Evolutionary conservation across 2,329 filamentous ascomycete species (phyloP), one percentile per base, ranked within the genome.

Genomic region (Ramularia endophylla): DNA sequence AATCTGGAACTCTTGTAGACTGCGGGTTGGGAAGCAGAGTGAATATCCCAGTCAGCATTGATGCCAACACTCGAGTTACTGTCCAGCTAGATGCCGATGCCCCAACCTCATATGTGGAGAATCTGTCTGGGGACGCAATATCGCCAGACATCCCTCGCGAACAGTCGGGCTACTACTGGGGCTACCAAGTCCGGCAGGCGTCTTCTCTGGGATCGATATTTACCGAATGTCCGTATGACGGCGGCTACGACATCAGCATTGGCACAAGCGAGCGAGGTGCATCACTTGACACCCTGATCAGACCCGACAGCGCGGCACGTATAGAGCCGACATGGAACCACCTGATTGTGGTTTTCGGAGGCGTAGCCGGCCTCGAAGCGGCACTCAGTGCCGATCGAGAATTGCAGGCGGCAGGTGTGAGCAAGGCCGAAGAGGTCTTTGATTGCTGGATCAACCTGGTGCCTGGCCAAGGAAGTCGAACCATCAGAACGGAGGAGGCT

Each of bases 101-200:
- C 50, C 16, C 50, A 54, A 19, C 50, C 48, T 3, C 44, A 51
- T 30, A 40, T 13, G 38, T 42, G 27, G 36, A 31, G 30, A 38
- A 41, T 8, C 41, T 44, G n/a, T 27, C 33, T 11, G 46, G 43
- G 15, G 32, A 41, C 20, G 49, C 48, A 6, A 81, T 90, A 2
- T 72, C 81, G 27, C 84, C 86, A 0, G 70, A 75, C 18, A 67
- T 74, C 3, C 87, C 87, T 1, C 75, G 87, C 43, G 82, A 83
- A 38, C 79, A 88, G 49, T 77, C 71, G 1, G 87, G 87, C 0
- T 92, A 87, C 64, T 94, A 89, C 66, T 94, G 87, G 87, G 87
- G 87, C 33, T 94, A 84, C 62, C 74, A 69, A 7, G 78, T 88
- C 3, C 77, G 87, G 18, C 77, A 74, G 47, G 81, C 81, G 27